These are phyloP conservation scores for Sugiyamaella valdiviana DNA, from an alignment of 805 yeast species.

Conservation along the genomic window DNA sequence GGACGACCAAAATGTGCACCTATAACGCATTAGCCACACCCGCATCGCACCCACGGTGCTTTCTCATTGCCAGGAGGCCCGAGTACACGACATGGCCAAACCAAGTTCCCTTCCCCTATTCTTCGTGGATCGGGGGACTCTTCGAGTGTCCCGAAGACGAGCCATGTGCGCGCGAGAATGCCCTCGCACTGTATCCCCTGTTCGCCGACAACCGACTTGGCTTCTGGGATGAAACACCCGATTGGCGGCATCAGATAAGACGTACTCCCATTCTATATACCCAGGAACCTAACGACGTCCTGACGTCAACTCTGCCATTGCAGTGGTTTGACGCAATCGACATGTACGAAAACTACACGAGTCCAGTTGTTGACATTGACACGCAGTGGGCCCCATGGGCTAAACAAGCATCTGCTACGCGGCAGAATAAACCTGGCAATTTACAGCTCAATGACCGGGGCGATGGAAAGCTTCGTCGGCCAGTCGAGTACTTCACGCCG, in stretches of 20 bases:
- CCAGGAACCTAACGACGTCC: constrained; percentile 1
- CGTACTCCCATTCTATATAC: constrained; percentile 15
- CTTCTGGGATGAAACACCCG: constrained; percentile 16
- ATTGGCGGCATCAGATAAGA: constrained; percentile 11
- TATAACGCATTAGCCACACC: not conserved
- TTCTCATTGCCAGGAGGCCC: constrained; percentile 18
- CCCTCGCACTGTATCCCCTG: constrained; percentile 18
- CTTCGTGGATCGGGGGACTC: constrained; percentile 23
- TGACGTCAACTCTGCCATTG: not conserved
- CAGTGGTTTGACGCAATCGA: constrained; percentile 14
- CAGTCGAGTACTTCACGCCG: too few relatives aligned
- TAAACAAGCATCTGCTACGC: not conserved
- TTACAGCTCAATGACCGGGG: too few relatives aligned
- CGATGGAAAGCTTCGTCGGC: not conserved
- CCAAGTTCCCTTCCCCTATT: constrained; percentile 7
- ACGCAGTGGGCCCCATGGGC: not conserved
- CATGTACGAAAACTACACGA: constrained; percentile 12
- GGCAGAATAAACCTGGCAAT: not conserved
- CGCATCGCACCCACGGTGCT: constrained; percentile 14
- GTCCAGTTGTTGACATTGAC: constrained; percentile 1
- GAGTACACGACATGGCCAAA: constrained; percentile 6
- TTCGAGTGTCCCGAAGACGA: constrained; percentile 19
- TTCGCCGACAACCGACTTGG: constrained; percentile 15
- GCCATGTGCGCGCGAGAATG: constrained; percentile 12
- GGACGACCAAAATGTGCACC: constrained; percentile 21